These are phyloP conservation scores for Cochlearia excelsa DNA, from an alignment of 345 rosid species.

Conservation along the genomic window DNA sequence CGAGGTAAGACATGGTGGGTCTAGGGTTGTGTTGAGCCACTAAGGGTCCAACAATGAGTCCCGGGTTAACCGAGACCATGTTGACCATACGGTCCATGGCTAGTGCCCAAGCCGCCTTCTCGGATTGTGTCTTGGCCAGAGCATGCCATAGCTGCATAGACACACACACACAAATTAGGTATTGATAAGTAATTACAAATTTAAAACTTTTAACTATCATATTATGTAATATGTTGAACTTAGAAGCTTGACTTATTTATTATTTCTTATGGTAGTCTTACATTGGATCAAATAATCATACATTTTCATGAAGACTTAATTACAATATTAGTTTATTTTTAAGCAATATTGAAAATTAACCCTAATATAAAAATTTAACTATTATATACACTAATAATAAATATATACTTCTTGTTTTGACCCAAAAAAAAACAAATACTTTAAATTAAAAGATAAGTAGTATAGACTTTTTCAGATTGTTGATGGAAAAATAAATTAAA, in stretches of 20 bases:
- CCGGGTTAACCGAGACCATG: slow-evolving; percentile 81
- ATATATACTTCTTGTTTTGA: too few species aligned
- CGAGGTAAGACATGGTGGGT: slow-evolving; percentile 74
- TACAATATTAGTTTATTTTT: too few species aligned
- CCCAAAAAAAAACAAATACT: too few species aligned
- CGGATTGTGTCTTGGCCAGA: slow-evolving; percentile 68
- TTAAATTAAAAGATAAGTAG: too few species aligned
- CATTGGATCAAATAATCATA: not conserved
- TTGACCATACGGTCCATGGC: slow-evolving; percentile 79
- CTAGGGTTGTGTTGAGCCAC: slow-evolving; percentile 61
- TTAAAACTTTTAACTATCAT: not conserved
- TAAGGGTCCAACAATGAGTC: slow-evolving; percentile 66
- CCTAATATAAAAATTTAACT: too few species aligned
- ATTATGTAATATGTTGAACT: not conserved
- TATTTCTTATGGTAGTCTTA: slow-evolving; percentile 1
- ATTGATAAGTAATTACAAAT: not conserved
- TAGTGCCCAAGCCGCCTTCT: slow-evolving; percentile 90
- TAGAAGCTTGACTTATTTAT: slow-evolving; percentile 14
- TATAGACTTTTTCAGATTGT: too few species aligned
- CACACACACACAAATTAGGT: not conserved
- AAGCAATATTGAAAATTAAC: too few species aligned
- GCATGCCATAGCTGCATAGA: slow-evolving; percentile 69
- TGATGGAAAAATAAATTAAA: not conserved
- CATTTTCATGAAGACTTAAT: too few species aligned
- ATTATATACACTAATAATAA: too few species aligned